Base-by-base conservation (phyloP, 2,329 filamentous ascomycete genomes). In the Pestalotiopsis sp. region DNA sequence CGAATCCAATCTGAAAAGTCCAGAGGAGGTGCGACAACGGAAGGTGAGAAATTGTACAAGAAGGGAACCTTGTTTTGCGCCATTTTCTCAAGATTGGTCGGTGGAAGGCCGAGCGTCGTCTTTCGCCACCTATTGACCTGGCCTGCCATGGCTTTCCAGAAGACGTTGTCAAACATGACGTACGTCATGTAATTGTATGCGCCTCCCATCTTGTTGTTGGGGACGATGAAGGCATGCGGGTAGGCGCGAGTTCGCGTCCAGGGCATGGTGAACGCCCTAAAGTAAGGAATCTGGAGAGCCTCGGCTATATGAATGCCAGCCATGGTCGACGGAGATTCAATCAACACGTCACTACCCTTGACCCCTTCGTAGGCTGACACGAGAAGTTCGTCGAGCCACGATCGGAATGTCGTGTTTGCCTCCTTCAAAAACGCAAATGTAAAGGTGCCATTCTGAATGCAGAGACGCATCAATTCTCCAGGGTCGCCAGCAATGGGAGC, bases 1-100 rank as follows among this genome's bases (percentile, higher is more conserved):
- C 94, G 90, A 78, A 99, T 96, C 96, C 96, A 99, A 79, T 98
- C 96, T 57, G 93, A 95, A 81, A 95, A 99, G 81, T 99, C 96
- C 1, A 98, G 85, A 17, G 96, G 96, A 36, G 95, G 95, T 2
- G 93, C 90, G n/a, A 99, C 96, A 13, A 99, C 96, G 12, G 90
- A 92, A 0, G 95, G 94, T 68, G 93, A 97, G 79, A 98, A 98
- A 81, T 98, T 98, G 84, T 99, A 99, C 60, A 99, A 81, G 80
- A 99, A 99, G 0, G 96, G 96, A n/a, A 98, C 94, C 79, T 97
- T 97, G 83, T 98, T 97, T 2, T 93, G 91, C 81, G 98, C 94
- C 89, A 99, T 90, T 82, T 95, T 97, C 78, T 96, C 93, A 58
- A 97, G 83, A 69, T 85, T 93, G 1, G 96, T 99, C 71, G 90